phyloP scores from a whole-genome alignment of 352 stramenopile species.

The Phytophthora crassamura region DNA sequence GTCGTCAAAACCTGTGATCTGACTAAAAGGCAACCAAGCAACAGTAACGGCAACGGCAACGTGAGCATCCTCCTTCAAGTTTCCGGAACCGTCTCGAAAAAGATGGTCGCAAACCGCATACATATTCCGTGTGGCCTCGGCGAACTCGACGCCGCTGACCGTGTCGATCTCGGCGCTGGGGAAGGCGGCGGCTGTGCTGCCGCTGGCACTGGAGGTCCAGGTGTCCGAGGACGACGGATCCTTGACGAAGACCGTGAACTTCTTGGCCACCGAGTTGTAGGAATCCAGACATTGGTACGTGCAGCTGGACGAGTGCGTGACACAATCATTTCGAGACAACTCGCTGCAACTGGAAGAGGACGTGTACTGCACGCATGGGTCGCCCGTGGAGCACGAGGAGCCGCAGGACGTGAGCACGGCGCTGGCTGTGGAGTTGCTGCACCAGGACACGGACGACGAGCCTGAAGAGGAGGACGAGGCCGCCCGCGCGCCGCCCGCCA shows the following conservation, averaged over 20 bases:
- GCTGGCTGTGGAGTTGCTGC: slow-evolving; percentile 42
- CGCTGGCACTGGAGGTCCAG: slow-evolving; percentile 39
- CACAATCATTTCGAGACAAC: slow-evolving; percentile 57
- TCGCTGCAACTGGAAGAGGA: slow-evolving; percentile 52
- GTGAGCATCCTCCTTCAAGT: slow-evolving; percentile 5
- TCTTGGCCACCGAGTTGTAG: slow-evolving; percentile 53
- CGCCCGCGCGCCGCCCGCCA: slow-evolving; percentile 16
- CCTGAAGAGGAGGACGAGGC: slow-evolving; percentile 30
- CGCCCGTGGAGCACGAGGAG: slow-evolving; percentile 29
- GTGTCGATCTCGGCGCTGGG: slow-evolving; percentile 60
- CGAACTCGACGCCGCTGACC: slow-evolving; percentile 48
- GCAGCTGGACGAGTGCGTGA: slow-evolving; percentile 49
- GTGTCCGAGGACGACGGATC: slow-evolving; percentile 50
- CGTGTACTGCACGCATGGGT: slow-evolving; percentile 74
- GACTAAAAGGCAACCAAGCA: slow-evolving; percentile 37
- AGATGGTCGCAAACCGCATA: slow-evolving; percentile 29
- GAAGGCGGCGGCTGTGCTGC: slow-evolving; percentile 38
- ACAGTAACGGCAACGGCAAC: slow-evolving; percentile 3
- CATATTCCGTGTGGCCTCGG: slow-evolving; percentile 56
- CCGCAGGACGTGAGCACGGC: slow-evolving; percentile 66
- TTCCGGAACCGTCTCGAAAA: not conserved
- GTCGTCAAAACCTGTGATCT: slow-evolving; percentile 76
- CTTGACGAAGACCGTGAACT: slow-evolving; percentile 82
- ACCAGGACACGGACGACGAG: slow-evolving; percentile 45
- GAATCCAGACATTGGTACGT: slow-evolving; percentile 74